These are phyloP conservation scores for Claviceps fusiformis DNA, from an alignment of 2,329 filamentous ascomycete species.

Conservation along the genomic window DNA sequence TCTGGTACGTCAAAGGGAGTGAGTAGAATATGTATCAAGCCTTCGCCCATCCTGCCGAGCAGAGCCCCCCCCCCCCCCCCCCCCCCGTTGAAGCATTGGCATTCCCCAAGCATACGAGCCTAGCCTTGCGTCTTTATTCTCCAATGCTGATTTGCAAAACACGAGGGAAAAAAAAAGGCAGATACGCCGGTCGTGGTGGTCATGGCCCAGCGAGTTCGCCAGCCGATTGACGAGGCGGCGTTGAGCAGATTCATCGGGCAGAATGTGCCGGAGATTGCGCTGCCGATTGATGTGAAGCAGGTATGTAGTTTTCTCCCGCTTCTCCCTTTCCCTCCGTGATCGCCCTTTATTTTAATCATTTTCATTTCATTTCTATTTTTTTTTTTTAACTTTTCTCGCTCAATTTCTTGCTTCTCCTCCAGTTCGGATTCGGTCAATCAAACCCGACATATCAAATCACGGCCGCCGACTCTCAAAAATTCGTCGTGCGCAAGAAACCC, in stretches of 20 bases:
- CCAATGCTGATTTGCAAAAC: too few relatives aligned
- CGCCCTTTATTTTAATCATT: background rate
- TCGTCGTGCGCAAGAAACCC: constrained; percentile 93
- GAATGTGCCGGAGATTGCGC: constrained; percentile 71
- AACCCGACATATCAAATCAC: constrained; percentile 95
- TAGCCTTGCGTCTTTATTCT: too few relatives aligned
- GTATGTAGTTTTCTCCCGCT: constrained; percentile 29
- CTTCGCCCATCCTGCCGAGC: too few relatives aligned
- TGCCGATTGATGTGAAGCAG: constrained; percentile 80
- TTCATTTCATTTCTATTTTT: background rate
- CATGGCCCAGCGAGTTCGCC: constrained; percentile 80
- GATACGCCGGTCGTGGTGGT: constrained; percentile 2
- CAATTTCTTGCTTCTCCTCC: background rate
- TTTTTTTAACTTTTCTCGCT: background rate
- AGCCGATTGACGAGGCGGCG: constrained; percentile 72
- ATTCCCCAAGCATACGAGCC: too few relatives aligned
- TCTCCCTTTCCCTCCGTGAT: background rate
- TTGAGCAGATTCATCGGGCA: constrained; percentile 65
- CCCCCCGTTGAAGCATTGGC: too few relatives aligned
- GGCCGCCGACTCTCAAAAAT: constrained; percentile 52
- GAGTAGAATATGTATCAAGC: too few relatives aligned
- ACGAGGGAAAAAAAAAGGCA: too few relatives aligned
- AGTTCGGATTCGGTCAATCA: constrained; percentile 96
- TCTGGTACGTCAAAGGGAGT: too few relatives aligned
- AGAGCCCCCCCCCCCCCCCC: too few relatives aligned